Percentiles rank a stretch among this genome's conserved stretches.
Conservation (phyloP, 495 filamentous ascomycete genomes). For the Thozetella sp. region DNA sequence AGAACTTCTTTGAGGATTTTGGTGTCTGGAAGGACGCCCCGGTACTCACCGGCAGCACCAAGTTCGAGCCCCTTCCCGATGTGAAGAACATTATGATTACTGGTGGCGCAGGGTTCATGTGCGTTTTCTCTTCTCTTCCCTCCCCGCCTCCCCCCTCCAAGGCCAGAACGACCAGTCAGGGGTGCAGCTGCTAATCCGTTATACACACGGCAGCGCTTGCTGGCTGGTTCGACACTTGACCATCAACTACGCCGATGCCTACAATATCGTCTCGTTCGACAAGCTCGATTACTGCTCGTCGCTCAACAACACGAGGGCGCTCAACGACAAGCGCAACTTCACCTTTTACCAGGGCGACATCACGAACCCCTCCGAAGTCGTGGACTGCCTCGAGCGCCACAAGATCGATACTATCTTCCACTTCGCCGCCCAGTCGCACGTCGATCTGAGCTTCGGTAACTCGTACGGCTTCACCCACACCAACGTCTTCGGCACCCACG, state of each 20-base stretch:
- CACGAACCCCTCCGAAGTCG: slow-evolving; percentile 60
- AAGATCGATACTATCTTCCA: slow-evolving; percentile 76
- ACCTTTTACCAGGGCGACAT: slow-evolving; percentile 75
- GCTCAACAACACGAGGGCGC: slow-evolving; percentile 65
- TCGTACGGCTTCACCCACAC: slow-evolving; percentile 70
- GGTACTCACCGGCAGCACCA: slow-evolving; percentile 62
- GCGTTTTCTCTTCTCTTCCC: slow-evolving; percentile 18
- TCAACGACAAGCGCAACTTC: slow-evolving; percentile 67
- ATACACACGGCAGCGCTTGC: slow-evolving; percentile 46
- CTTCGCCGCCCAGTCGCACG: slow-evolving; percentile 76
- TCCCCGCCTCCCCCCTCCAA: not conserved
- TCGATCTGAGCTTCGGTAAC: slow-evolving; percentile 72
- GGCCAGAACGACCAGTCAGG: slow-evolving; percentile 6
- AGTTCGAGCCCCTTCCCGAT: slow-evolving; percentile 61
- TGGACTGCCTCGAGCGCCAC: slow-evolving; percentile 58
- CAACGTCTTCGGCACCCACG: slow-evolving; percentile 75
- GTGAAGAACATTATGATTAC: slow-evolving; percentile 75
- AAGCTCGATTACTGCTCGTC: slow-evolving; percentile 76
- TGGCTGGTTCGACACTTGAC: slow-evolving; percentile 75
- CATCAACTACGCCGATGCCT: slow-evolving; percentile 64
- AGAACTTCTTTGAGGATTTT: slow-evolving; percentile 49
- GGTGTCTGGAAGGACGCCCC: slow-evolving; percentile 69
- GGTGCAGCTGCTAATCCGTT: slow-evolving; percentile 4
- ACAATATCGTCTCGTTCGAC: slow-evolving; percentile 76
- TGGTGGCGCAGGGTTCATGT: slow-evolving; percentile 76